Conservation (phyloP, 2,329 filamentous ascomycete species). For the Laburnicola sp. region DNA sequence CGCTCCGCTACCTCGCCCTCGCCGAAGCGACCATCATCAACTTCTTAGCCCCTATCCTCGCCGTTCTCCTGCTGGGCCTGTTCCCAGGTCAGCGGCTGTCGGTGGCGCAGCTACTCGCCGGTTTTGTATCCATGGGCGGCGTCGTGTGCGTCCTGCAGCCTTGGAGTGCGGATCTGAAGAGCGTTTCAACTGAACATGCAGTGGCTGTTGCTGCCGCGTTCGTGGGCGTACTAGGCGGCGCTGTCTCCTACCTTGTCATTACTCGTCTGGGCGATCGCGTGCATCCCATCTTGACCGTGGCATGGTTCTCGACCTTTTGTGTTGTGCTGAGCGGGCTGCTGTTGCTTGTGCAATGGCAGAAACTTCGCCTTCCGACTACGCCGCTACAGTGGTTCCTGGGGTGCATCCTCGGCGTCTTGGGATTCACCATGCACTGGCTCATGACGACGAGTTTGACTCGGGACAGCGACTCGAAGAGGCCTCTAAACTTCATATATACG, state of each 20-base stretch:
- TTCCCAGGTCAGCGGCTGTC: not conserved
- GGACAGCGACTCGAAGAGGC: constrained; percentile 3
- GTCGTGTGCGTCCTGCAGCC: constrained; percentile 2
- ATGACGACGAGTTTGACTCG: constrained; percentile 1
- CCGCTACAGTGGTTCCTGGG: not conserved
- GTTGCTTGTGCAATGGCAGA: not conserved
- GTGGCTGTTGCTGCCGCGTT: not conserved
- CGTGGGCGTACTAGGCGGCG: not conserved
- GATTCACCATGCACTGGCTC: constrained; percentile 1
- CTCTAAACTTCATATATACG: constrained; percentile 3
- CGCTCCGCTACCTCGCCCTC: not conserved
- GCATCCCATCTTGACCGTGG: not conserved
- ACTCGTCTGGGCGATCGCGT: not conserved
- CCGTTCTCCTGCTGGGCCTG: not conserved
- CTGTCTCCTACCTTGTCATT: not conserved
- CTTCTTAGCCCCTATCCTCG: not conserved
- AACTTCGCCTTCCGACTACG: not conserved
- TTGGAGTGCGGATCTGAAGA: not conserved
- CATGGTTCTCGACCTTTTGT: not conserved
- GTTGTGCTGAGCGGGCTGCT: not conserved
- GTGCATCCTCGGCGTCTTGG: not conserved
- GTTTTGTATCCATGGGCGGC: not conserved
- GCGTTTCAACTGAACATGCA: not conserved
- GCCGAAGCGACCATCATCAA: not conserved
- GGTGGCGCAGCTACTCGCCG: not conserved